Evolutionary conservation across 1,139 yeast genomes (phyloP).

Genomic region (Pichia sp.): DNA sequence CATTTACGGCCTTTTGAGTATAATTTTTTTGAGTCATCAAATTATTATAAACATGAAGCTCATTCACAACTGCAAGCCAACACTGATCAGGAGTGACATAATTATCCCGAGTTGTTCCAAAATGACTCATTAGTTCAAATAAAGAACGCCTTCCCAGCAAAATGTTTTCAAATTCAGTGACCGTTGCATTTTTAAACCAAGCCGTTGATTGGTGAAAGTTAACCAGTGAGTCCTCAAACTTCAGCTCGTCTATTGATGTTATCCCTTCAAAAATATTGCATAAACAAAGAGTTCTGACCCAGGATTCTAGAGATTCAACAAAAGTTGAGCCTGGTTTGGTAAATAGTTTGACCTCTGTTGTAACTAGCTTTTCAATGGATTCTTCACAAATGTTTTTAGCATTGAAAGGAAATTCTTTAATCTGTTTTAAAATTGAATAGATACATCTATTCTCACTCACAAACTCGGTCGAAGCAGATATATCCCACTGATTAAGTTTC

Average conservation of each 20-base stretch:
- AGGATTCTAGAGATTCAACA: constrained; percentile 21
- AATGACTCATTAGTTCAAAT: constrained; percentile 32
- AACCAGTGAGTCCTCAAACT: constrained; percentile 12
- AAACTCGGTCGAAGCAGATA: constrained; percentile 42
- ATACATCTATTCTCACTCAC: constrained; percentile 40
- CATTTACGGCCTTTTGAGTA: constrained; percentile 47
- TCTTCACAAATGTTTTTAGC: constrained; percentile 23
- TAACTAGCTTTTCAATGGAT: constrained; percentile 24
- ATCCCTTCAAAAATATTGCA: constrained; percentile 32
- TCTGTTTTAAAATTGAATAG: constrained; percentile 44
- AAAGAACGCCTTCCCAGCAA: constrained; percentile 39
- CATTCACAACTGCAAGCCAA: constrained; percentile 36
- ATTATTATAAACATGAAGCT: constrained; percentile 40
- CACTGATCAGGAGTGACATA: constrained; percentile 5
- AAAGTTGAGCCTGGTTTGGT: neutral
- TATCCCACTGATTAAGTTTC: constrained; percentile 70
- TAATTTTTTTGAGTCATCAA: constrained; percentile 37
- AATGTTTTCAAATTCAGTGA: constrained; percentile 39
- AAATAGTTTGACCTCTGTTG: constrained; percentile 5
- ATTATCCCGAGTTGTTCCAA: neutral
- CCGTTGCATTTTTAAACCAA: constrained; percentile 41
- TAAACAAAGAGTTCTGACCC: constrained; percentile 40
- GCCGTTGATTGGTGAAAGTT: constrained; percentile 14
- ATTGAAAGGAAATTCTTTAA: constrained; percentile 35
- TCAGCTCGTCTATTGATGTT: neutral